These are phyloP conservation scores for Mortierella sp. DNA, from an alignment of 371 early-diverging fungal genomes.

Conservation along the genomic window DNA sequence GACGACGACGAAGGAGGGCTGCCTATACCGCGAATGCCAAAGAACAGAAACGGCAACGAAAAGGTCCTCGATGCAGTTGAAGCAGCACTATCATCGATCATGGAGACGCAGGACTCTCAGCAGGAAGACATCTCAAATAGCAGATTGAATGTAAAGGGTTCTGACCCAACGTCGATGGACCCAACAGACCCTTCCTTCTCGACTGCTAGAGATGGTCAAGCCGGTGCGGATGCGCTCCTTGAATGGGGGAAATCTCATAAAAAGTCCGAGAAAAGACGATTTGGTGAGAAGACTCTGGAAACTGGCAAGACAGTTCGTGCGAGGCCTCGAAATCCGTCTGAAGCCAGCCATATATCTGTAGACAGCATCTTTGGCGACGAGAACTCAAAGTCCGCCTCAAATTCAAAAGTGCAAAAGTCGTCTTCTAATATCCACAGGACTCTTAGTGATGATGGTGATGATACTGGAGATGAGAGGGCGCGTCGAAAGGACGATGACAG, in stretches of 20 bases:
- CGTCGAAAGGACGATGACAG: background rate
- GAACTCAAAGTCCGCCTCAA: background rate
- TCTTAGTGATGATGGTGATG: slow-evolving; percentile 2
- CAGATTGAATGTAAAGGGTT: slow-evolving; percentile 10
- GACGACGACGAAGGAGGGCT: slow-evolving; percentile 51
- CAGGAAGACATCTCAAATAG: slow-evolving; percentile 21
- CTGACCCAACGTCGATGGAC: slow-evolving; percentile 1
- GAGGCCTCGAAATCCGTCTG: slow-evolving; percentile 13
- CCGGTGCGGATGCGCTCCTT: slow-evolving; percentile 13
- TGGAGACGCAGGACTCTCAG: slow-evolving; percentile 57
- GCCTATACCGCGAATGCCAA: slow-evolving; percentile 31
- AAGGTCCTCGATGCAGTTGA: slow-evolving; percentile 73
- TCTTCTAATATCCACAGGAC: background rate
- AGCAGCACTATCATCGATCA: slow-evolving; percentile 69
- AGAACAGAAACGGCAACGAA: slow-evolving; percentile 32
- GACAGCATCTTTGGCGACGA: slow-evolving; percentile 11
- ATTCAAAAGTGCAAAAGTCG: background rate
- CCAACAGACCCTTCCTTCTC: slow-evolving; percentile 37
- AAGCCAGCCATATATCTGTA: background rate
- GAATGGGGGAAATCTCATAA: slow-evolving; percentile 40
- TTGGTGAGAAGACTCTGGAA: slow-evolving; percentile 26
- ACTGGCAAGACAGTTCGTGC: slow-evolving; percentile 21
- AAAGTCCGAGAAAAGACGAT: slow-evolving; percentile 14
- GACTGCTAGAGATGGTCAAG: slow-evolving; percentile 31
- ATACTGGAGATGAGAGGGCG: background rate